Conservation (phyloP, 257 asterid genomes). For the Ocimum tenuiflorum region DNA sequence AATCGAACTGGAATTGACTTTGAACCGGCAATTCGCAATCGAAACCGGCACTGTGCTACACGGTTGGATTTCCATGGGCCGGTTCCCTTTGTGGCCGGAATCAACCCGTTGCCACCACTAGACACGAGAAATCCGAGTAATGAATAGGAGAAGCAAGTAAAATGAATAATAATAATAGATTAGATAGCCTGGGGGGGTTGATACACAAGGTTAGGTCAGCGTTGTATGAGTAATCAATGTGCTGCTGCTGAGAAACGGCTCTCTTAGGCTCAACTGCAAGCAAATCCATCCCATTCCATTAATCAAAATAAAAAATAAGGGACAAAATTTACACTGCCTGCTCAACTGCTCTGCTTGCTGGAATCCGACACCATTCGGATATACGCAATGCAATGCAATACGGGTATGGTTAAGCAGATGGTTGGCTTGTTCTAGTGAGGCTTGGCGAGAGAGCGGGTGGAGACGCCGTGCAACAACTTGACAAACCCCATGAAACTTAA, state of each 20-base stretch:
- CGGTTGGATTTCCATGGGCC: no score
- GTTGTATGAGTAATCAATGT: constrained; percentile 14
- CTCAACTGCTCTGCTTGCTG: background rate
- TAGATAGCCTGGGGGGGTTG: constrained; percentile 17
- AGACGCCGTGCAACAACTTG: constrained; percentile 72
- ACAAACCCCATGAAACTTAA: constrained; percentile 85
- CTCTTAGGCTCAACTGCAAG: constrained; percentile 22
- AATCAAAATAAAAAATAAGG: background rate
- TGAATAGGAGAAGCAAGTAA: background rate
- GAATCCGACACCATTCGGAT: no score
- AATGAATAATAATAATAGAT: constrained; percentile 7
- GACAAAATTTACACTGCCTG: constrained; percentile 22
- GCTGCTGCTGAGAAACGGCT: constrained; percentile 22
- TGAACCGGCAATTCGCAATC: no score
- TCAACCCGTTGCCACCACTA: no score
- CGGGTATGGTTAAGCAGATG: no score
- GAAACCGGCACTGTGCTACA: no score
- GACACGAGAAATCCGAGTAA: no score
- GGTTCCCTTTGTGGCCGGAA: no score
- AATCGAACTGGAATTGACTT: no score
- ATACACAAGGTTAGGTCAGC: constrained; percentile 25
- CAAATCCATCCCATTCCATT: background rate
- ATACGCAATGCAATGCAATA: no score
- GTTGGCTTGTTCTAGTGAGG: constrained; percentile 46
- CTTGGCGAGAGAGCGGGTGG: constrained; percentile 61